Percentiles rank a stretch among this genome's conserved stretches.
These are phyloP conservation scores for Trametopsis cervina DNA, from an alignment of 768 basidiomycete species.

Conservation along the genomic window DNA sequence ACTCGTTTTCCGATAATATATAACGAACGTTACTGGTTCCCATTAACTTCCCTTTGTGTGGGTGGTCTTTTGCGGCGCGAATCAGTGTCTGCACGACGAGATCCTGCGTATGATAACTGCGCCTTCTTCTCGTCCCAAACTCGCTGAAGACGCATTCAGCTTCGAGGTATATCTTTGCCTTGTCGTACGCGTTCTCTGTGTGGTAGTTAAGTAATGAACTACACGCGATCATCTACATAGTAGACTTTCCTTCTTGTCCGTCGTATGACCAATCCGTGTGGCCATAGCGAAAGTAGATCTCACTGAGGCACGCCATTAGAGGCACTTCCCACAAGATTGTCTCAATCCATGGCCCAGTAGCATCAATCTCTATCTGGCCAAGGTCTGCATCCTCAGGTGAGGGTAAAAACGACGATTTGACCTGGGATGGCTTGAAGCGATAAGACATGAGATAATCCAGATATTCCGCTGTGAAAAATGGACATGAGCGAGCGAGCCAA, in stretches of 20 bases:
- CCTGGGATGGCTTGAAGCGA: slow-evolving; percentile 70
- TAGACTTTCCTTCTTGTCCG: slow-evolving; percentile 64
- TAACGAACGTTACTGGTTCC: slow-evolving; percentile 88
- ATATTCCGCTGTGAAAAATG: slow-evolving; percentile 67
- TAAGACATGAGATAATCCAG: slow-evolving; percentile 68
- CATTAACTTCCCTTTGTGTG: slow-evolving; percentile 46
- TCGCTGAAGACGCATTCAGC: slow-evolving; percentile 73
- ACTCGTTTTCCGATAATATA: background rate
- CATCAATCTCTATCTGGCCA: slow-evolving; percentile 70
- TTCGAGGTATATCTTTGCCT: slow-evolving; percentile 56
- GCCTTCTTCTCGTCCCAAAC: slow-evolving; percentile 79
- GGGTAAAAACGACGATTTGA: slow-evolving; percentile 59
- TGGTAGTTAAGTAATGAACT: background rate
- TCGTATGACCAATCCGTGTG: slow-evolving; percentile 80
- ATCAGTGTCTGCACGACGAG: slow-evolving; percentile 64
- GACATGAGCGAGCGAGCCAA: slow-evolving; percentile 65
- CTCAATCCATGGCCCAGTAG: slow-evolving; percentile 69
- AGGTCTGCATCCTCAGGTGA: slow-evolving; percentile 34
- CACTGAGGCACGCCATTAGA: slow-evolving; percentile 86
- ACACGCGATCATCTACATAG: background rate
- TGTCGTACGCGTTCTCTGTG: slow-evolving; percentile 65
- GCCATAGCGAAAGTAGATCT: slow-evolving; percentile 75
- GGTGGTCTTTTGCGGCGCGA: slow-evolving; percentile 48
- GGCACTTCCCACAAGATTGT: slow-evolving; percentile 96
- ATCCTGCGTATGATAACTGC: slow-evolving; percentile 72